These are phyloP conservation scores for Patellifolia procumbens DNA, from an alignment of 179 eudicot species.

Conservation along the genomic window DNA sequence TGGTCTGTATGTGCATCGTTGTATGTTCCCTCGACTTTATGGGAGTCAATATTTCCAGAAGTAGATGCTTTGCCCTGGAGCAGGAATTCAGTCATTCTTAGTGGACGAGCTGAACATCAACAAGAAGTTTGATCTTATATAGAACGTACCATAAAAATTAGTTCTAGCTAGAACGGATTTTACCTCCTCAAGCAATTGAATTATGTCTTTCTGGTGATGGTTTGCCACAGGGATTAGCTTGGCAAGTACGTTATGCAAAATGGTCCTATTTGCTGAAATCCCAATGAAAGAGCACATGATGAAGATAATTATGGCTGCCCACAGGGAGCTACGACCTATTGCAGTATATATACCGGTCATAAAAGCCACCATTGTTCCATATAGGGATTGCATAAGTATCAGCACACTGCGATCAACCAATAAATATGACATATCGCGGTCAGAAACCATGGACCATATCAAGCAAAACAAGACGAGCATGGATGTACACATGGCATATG, in stretches of 20 bases:
- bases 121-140: no score
- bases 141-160: no score
- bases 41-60: neutral
- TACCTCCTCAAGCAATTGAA: conserved; percentile 10
- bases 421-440: neutral
- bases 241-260: neutral
- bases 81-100: neutral
- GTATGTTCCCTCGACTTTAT: neutral
- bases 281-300: conserved; percentile 18
- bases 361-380: conserved; percentile 21
- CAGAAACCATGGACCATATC: conserved; percentile 20
- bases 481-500: conserved; percentile 7
- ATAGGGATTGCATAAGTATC: conserved; percentile 15
- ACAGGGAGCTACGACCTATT: neutral
- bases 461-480: conserved; percentile 5
- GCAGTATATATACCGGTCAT: conserved; percentile 15
- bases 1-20: neutral
- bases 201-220: neutral
- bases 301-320: conserved; percentile 22
- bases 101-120: no score
- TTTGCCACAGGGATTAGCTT: neutral
- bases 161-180: neutral
- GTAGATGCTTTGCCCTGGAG: neutral
- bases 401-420: conserved; percentile 16
- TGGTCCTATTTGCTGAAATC: neutral